phyloP scores from a whole-genome alignment of 495 filamentous ascomycete genomes.

The Penicillium fimorum region DNA sequence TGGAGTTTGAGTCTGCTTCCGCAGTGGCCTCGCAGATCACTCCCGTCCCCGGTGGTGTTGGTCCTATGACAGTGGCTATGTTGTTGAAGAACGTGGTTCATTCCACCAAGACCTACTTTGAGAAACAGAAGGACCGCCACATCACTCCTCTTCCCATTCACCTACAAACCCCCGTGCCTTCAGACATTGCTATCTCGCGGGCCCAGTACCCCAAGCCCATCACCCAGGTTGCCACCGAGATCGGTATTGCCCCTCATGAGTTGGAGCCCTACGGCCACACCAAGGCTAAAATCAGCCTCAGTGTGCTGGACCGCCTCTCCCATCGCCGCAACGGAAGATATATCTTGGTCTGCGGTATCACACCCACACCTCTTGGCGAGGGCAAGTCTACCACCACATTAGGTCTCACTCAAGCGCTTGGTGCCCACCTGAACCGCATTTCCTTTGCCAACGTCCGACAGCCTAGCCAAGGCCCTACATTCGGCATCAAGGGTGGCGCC shows the following conservation, averaged over 20 bases:
- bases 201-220: slow-evolving; percentile 89
- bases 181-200: slow-evolving; percentile 89
- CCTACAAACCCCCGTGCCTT: slow-evolving; percentile 74
- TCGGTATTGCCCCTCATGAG: slow-evolving; percentile 82
- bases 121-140: slow-evolving; percentile 71
- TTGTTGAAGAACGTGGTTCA: slow-evolving; percentile 91
- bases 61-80: slow-evolving; percentile 98
- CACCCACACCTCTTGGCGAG: slow-evolving; percentile 95
- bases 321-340: slow-evolving; percentile 89
- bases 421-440: slow-evolving; percentile 80
- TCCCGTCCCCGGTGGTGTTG: slow-evolving; percentile 93
- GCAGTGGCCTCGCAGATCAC: slow-evolving; percentile 94
- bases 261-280: slow-evolving; percentile 91
- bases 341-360: slow-evolving; percentile 90
- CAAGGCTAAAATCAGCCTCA: slow-evolving; percentile 91
- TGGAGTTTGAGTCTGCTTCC: slow-evolving; percentile 82
- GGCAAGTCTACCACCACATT: slow-evolving; percentile 99
- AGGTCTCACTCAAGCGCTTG: slow-evolving; percentile 91
- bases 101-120: slow-evolving; percentile 75
- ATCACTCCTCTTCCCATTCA: slow-evolving; percentile 78
- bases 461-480: slow-evolving; percentile 95
- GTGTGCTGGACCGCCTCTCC: slow-evolving; percentile 73
- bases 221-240: slow-evolving; percentile 75
- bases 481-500: slow-evolving; percentile 97
- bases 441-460: slow-evolving; percentile 96